Evolutionary conservation across 495 filamentous ascomycete species (phyloP), one percentile per base, ranked within the genome.

Genomic region (Penicillium angulare): DNA sequence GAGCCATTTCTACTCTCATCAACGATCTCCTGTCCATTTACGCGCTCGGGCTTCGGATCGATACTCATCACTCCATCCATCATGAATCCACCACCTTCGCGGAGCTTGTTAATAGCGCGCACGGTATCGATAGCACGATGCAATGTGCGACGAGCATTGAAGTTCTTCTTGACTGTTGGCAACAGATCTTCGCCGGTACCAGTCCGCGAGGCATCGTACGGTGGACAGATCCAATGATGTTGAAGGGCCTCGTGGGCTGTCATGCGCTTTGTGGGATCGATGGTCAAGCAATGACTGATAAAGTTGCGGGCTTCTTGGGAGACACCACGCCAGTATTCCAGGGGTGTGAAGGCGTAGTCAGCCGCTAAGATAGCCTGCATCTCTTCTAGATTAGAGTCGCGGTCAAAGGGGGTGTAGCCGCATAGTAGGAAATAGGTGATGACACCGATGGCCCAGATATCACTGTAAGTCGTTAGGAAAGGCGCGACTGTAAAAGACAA

Each of bases 51-150:
- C 55, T 79, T 81, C 7, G 86, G 86, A 59, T 85, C 79, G 38
- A 79, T 73, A 47, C 83, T 86, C 69, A 82, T 72, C 12, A 81
- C 79, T 7, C 86, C 86, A 60, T 96, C 90, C 91, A 95, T 95
- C 65, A 90, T 82, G 13, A 82, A 76, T 1, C 81, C 80, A 39
- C 89, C 86, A 12, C 87, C 90, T 56, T 96, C 93, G 43, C 92
- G 78, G 35, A 98, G 70, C 73, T 98, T 96, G 65, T 97, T 97
- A 65, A 98, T 97, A 0, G 93, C 93, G n/a, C 95, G 81, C 38
- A 98, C 91, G 0, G 95, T 97, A 67, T 98, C 93, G 66, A 98
- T 97, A 22, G 93, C 93, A 10, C 92, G 91, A 69, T 97, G 93
- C 44, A 98, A 77, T 7, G 92, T 97, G 49, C 91, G 79, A 23